Conservation (phyloP, 768 basidiomycete genomes). For the Lentinula detonsa region DNA sequence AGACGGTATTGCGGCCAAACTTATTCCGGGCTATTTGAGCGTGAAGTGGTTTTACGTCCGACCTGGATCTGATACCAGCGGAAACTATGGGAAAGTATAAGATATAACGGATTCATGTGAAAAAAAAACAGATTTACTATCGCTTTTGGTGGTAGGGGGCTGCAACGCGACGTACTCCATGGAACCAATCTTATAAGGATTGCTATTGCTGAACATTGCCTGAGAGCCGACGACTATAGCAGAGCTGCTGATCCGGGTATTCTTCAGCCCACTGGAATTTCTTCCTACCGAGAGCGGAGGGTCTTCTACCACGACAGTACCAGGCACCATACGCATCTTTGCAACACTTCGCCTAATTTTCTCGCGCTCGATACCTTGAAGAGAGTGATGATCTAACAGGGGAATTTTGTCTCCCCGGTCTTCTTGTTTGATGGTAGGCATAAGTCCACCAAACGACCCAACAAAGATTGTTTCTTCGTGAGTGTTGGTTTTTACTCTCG, state of each 20-base stretch:
- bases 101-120: too few relatives aligned
- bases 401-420: not conserved
- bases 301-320: not conserved
- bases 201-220: not conserved
- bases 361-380: not conserved
- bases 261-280: not conserved
- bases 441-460: slow-evolving; percentile 41
- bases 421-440: slow-evolving; percentile 11
- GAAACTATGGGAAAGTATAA: not conserved
- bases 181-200: slow-evolving; percentile 1
- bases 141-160: not conserved
- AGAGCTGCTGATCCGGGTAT: not conserved
- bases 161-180: slow-evolving; percentile 5
- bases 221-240: not conserved
- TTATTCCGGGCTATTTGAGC: not conserved
- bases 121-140: not conserved
- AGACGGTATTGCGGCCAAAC: not conserved
- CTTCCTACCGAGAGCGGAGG: not conserved
- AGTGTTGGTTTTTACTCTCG: not conserved
- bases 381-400: not conserved
- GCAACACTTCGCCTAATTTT: not conserved
- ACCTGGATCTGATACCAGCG: not conserved
- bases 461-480: slow-evolving; percentile 14
- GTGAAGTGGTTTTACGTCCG: not conserved
- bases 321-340: slow-evolving; percentile 2